Evolutionary conservation across 1,139 yeast genomes (phyloP), one percentile per base, ranked within the genome.

Genomic region (Saccharomyces hybrid): DNA sequence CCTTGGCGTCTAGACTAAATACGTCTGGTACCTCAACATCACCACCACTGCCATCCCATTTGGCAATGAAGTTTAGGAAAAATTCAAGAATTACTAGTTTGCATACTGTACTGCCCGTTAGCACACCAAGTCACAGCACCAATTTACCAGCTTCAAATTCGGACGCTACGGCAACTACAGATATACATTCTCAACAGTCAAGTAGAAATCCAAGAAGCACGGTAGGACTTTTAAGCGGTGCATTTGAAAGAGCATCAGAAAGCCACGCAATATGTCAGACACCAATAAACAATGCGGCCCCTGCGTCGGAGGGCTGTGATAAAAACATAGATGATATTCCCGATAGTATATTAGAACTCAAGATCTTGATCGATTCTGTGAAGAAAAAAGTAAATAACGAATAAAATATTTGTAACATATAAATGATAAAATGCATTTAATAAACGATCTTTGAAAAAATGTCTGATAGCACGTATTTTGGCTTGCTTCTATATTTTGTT

Each of bases 321-420:
- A 11, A 38, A 38, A 13, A 16, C 8, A 38, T 9, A 11, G 42
- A 51, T 5, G 52, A 27, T 11, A 41, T 55, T 11, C 57, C 61
- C 2, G 53, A 56, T 8, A 59, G 56, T 28, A 27, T 66, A 13
- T 55, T 61, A 29, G 68, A 66, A 52, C 53, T 67, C 38, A 63
- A 63, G 48, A 54, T 56, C n/a, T 52, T 67, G 7, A 64, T 67
- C 28, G 67, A 63, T 27, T 63, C 67, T 3, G 70, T 66, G 11
- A 65, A 62, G 54, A 60, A 57, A 46, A 65, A 61, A 41, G 62
- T 66, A 9, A 53, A 56, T 38, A 38, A 38, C 2, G 44, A 38
- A 5, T 38, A 38, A 5, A 38, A 16, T 13, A 16, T 38, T 9
- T 38, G 44, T 38, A 38, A 38, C 8, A 38, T 38, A 38, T 38